phyloP scores from a whole-genome alignment of 2,329 filamentous ascomycete species.

The Aspergillus sp. region DNA sequence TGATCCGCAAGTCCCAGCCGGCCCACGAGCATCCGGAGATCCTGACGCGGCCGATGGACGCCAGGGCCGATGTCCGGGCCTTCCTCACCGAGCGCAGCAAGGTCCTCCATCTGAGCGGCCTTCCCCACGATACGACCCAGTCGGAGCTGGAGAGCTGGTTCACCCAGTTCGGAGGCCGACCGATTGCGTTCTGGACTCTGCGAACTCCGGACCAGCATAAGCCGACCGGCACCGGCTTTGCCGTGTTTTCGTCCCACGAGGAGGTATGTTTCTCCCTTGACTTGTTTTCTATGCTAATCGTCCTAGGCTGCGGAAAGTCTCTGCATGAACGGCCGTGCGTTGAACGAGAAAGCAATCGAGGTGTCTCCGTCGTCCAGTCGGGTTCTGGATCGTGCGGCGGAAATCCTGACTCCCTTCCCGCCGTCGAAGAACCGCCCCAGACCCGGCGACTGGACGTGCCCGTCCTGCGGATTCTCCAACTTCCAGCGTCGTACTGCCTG shows the following conservation, averaged over 20 bases:
- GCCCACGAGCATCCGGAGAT: slow-evolving; percentile 90
- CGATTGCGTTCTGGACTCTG: slow-evolving; percentile 98
- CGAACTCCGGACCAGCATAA: slow-evolving; percentile 98
- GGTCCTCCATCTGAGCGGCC: slow-evolving; percentile 92
- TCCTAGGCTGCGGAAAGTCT: slow-evolving; percentile 78
- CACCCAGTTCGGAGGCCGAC: slow-evolving; percentile 93
- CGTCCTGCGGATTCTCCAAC: slow-evolving; percentile 97
- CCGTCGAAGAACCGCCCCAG: slow-evolving; percentile 97
- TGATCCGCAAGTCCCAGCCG: slow-evolving; percentile 94
- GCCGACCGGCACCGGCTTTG: slow-evolving; percentile 96
- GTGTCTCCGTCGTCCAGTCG: slow-evolving; percentile 96
- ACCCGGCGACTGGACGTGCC: slow-evolving; percentile 97
- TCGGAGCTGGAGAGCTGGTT: slow-evolving; percentile 99
- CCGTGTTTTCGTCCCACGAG: slow-evolving; percentile 97
- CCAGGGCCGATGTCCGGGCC: slow-evolving; percentile 86
- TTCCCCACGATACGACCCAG: slow-evolving; percentile 96
- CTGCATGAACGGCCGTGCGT: slow-evolving; percentile 96
- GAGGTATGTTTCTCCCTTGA: slow-evolving; percentile 59
- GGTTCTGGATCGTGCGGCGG: slow-evolving; percentile 87
- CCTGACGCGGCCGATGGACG: slow-evolving; percentile 89
- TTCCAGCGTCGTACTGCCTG: slow-evolving; percentile 97
- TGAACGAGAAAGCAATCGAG: slow-evolving; percentile 98
- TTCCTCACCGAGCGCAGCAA: slow-evolving; percentile 96
- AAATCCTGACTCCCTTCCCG: slow-evolving; percentile 93
- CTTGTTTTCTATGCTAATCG: background rate